Evolutionary conservation across 2,329 filamentous ascomycete species (phyloP), one percentile per base, ranked within the genome.

Genomic region (Epichloe sibirici): DNA sequence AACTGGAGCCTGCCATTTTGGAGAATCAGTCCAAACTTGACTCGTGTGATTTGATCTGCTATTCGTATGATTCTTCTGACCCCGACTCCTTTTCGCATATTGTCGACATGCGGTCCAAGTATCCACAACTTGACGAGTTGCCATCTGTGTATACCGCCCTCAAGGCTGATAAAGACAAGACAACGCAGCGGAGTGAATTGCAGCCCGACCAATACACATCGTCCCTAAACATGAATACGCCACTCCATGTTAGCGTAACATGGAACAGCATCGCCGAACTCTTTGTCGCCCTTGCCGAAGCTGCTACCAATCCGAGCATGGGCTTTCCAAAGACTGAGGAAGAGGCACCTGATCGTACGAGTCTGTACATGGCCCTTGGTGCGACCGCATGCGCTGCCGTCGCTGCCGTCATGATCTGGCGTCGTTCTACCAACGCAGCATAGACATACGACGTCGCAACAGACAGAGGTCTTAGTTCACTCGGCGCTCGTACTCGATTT

Each of bases 1-100:
- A 97, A 68, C 75, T 95, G n/a, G 93, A 97, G 67, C 86, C 89
- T 0, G 93, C 93, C 12, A 90, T 97, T 51, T 74, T 98, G 3
- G 93, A 97, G 53, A 98, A 98, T 64, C 83, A 85, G 63, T 80
- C 83, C 45, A 95, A 94, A 68, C 76, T 98, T 13, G 89, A 95
- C 62, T 84, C 90, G 5, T 97, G 91, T 68, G 93, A 98, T 67
- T 77, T 98, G 25, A 79, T 98, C 45, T 95, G 91, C 69, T 97
- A 95, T 69, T 85, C 89, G 0, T 98, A 97, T 70, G 93, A 98
- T 71, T 97, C 91, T 2, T 94, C 90, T 1, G 90, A 98, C 56
- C 91, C 93, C 0, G 90, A 97, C 67, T 95, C 89, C 4, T 98
- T 98, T 67, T 83, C 86, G 1, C 90, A 97, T 63, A 89, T 98